Percentiles rank a stretch among this genome's conserved stretches.
phyloP scores from a whole-genome alignment of 1,139 yeast genomes.

The Sugiyamaella sp. region DNA sequence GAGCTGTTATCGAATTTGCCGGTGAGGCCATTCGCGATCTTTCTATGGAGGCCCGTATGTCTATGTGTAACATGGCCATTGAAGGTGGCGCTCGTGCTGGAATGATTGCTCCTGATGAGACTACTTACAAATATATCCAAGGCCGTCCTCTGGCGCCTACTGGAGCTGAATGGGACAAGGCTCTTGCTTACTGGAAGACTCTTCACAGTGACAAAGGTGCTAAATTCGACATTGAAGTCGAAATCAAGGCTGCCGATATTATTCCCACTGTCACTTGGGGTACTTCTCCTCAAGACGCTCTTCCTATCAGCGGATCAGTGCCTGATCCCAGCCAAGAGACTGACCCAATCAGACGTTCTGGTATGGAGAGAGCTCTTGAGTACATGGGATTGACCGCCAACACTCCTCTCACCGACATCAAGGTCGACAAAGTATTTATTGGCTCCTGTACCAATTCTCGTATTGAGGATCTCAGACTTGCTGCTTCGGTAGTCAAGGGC shows the following conservation, averaged over 20 bases:
- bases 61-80: slow-evolving; percentile 97
- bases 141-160: slow-evolving; percentile 94
- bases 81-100: slow-evolving; percentile 99
- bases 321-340: slow-evolving; percentile 79
- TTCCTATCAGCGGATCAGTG: slow-evolving; percentile 85
- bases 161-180: slow-evolving; percentile 94
- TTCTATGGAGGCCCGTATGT: slow-evolving; percentile 99
- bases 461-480: slow-evolving; percentile 94
- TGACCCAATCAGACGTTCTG: slow-evolving; percentile 78
- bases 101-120: slow-evolving; percentile 95
- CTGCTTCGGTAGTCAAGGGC: slow-evolving; percentile 92
- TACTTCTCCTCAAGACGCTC: slow-evolving; percentile 97
- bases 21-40: slow-evolving; percentile 89
- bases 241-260: slow-evolving; percentile 79
- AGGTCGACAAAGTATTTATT: slow-evolving; percentile 90
- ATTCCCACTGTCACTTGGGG: slow-evolving; percentile 99
- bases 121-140: slow-evolving; percentile 81
- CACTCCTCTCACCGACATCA: slow-evolving; percentile 71
- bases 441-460: slow-evolving; percentile 99
- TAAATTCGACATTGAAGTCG: slow-evolving; percentile 78
- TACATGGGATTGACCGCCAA: slow-evolving; percentile 91
- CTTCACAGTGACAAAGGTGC: slow-evolving; percentile 89
- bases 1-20: slow-evolving; percentile 93
- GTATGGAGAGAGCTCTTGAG: slow-evolving; percentile 86
- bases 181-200: slow-evolving; percentile 86